phyloP scores from a whole-genome alignment of 164 flowering plant genomes.

The Pachysandra terminalis region DNA sequence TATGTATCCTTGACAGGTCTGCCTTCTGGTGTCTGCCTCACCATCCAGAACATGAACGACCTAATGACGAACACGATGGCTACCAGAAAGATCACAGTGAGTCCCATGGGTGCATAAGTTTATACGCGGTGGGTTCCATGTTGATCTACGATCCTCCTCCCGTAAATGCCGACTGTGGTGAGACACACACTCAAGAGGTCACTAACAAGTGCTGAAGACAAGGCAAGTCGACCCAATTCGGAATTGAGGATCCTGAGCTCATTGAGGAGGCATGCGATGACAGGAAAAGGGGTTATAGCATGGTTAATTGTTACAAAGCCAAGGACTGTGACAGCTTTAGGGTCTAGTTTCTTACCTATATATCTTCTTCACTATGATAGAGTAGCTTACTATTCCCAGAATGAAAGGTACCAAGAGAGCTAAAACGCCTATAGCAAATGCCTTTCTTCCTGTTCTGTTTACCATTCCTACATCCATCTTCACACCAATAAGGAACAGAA shows the following conservation, averaged over 20 bases:
- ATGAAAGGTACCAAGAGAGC: constrained; percentile 1
- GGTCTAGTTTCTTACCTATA: not conserved
- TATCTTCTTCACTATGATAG: too few relatives aligned
- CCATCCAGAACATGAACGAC: too few relatives aligned
- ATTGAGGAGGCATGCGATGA: constrained; percentile 22
- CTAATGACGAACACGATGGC: too few relatives aligned
- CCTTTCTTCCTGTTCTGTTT: constrained; percentile 2
- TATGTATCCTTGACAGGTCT: too few relatives aligned
- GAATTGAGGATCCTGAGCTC: constrained; percentile 30
- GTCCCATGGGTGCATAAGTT: too few relatives aligned
- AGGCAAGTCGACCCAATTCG: constrained; percentile 7
- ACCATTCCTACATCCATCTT: constrained; percentile 9
- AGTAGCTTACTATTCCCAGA: too few relatives aligned
- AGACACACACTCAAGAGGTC: not conserved
- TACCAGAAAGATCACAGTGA: too few relatives aligned
- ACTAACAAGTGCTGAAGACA: not conserved
- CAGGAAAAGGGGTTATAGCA: constrained; percentile 30
- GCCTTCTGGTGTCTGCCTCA: too few relatives aligned
- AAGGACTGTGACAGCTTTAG: not conserved
- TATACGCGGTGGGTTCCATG: too few relatives aligned
- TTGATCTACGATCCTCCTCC: too few relatives aligned
- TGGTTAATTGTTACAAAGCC: constrained; percentile 7
- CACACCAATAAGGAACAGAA: constrained; percentile 21
- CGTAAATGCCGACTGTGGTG: too few relatives aligned
- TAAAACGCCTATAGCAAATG: constrained; percentile 7